phyloP scores from a whole-genome alignment of 2,329 filamentous ascomycete genomes.

The Hirsutella thompsonii region DNA sequence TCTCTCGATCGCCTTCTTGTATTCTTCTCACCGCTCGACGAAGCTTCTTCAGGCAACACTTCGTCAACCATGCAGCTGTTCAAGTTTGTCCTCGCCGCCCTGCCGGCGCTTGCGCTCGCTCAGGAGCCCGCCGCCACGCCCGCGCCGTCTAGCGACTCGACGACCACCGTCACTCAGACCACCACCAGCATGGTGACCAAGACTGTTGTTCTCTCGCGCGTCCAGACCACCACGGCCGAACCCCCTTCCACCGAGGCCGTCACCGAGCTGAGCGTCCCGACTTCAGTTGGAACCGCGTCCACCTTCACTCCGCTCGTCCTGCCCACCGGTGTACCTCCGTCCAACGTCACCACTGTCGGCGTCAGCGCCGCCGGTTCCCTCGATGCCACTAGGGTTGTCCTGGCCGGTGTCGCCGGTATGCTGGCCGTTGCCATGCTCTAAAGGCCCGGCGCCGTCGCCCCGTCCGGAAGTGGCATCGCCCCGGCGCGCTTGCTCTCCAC shows the following conservation, averaged over 20 bases:
- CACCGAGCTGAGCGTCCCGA: constrained; percentile 18
- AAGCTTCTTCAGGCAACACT: no score
- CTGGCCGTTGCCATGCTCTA: constrained; percentile 39
- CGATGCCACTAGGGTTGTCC: constrained; percentile 28
- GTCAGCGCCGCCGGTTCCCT: constrained; percentile 30
- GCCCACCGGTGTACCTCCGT: constrained; percentile 8
- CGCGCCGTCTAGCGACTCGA: neutral
- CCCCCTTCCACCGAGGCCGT: constrained; percentile 15
- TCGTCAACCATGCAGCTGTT: constrained; percentile 19
- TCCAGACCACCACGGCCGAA: constrained; percentile 22
- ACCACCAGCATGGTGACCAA: constrained; percentile 37
- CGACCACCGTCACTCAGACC: constrained; percentile 30
- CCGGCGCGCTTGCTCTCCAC: neutral
- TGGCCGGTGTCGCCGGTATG: constrained; percentile 37
- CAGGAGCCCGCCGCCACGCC: constrained; percentile 21
- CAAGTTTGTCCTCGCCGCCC: constrained; percentile 31
- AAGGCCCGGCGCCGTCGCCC: no score
- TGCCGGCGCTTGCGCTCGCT: constrained; percentile 42
- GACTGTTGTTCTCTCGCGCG: constrained; percentile 36
- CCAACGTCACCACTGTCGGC: constrained; percentile 3
- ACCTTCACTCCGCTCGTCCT: constrained; percentile 8
- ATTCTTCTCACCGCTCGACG: neutral
- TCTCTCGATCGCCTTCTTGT: no score
- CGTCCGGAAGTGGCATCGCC: neutral
- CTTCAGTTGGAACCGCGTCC: constrained; percentile 12